phyloP scores from a whole-genome alignment of 441 rosid genomes.

The Dalechampia spathulata region DNA sequence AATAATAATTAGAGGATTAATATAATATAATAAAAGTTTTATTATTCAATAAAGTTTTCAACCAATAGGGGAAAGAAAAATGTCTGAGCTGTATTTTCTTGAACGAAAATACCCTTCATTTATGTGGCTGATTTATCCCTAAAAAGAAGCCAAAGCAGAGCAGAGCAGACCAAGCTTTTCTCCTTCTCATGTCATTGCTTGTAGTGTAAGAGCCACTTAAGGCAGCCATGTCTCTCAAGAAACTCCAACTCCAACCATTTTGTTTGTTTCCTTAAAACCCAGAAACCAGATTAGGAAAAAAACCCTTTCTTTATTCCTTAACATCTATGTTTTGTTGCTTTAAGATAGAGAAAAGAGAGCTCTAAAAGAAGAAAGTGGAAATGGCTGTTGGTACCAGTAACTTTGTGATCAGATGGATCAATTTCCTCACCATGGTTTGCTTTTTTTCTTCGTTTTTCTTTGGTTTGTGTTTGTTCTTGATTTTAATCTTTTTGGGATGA shows the following conservation, averaged over 20 bases:
- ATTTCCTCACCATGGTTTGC: conserved; percentile 80
- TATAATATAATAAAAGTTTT: no score
- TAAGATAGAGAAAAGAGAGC: conserved; percentile 2
- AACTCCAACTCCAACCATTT: conserved; percentile 7
- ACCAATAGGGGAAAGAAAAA: conserved; percentile 24
- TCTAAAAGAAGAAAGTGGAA: conserved; percentile 10
- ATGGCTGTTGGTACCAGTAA: conserved; percentile 88
- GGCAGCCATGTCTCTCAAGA: conserved; percentile 5
- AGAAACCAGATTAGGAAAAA: neutral
- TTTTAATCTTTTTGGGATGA: neutral
- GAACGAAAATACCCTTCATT: conserved; percentile 47
- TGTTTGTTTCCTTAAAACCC: neutral
- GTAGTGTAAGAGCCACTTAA: conserved; percentile 24
- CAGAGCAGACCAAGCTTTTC: conserved; percentile 10
- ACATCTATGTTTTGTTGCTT: conserved; percentile 10
- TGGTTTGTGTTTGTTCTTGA: neutral
- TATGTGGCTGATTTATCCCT: conserved; percentile 6
- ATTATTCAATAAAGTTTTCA: no score
- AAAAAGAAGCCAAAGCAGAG: conserved; percentile 3
- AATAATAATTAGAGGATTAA: no score
- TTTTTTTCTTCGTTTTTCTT: conserved; percentile 1
- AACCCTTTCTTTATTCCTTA: neutral
- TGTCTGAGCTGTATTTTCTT: conserved; percentile 9
- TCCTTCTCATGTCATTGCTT: conserved; percentile 22
- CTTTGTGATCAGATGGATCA: conserved; percentile 89